These are phyloP conservation scores for Blastocladiella emersonii DNA, from an alignment of 371 early-diverging fungal species.

Conservation along the genomic window DNA sequence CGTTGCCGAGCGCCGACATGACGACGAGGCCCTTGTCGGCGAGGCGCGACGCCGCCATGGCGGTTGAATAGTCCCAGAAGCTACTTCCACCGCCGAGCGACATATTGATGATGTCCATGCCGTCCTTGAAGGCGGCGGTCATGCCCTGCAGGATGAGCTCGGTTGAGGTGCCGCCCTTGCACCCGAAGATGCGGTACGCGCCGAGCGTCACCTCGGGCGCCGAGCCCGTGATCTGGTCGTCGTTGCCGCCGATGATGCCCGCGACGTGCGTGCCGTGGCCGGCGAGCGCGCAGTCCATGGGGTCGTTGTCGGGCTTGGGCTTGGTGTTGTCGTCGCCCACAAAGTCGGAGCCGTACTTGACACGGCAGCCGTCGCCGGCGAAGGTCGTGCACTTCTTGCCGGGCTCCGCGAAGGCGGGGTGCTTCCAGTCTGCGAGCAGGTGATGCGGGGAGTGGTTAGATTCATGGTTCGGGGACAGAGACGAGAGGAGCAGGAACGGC, in stretches of 20 bases:
- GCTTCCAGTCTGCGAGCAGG: conserved; percentile 1
- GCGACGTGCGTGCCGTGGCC: conserved; percentile 8
- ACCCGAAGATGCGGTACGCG: conserved; percentile 4
- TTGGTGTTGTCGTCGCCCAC: conserved; percentile 5
- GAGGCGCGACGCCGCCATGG: conserved; percentile 3
- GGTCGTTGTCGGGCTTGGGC: conserved; percentile 6
- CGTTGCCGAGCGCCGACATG: conserved; percentile 11
- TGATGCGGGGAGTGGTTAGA: no score
- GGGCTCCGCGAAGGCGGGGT: conserved; percentile 1
- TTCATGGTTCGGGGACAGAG: no score
- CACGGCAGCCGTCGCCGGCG: conserved; percentile 30
- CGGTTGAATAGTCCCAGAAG: conserved; percentile 2
- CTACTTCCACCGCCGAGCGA: conserved; percentile 15
- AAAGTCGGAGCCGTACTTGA: conserved; percentile 27
- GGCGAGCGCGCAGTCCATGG: conserved; percentile 4
- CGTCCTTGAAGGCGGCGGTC: not conserved
- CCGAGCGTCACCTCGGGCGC: conserved; percentile 17
- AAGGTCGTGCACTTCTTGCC: conserved; percentile 15
- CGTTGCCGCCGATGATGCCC: conserved; percentile 22
- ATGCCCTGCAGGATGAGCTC: not conserved
- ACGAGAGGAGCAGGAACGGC: no score
- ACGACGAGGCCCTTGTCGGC: not conserved
- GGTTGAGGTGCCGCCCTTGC: not conserved
- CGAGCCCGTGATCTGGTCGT: conserved; percentile 15
- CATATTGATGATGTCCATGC: conserved; percentile 10